Base-by-base conservation (phyloP, 176 grass and related monocot species). In the Oryza nivara region DNA sequence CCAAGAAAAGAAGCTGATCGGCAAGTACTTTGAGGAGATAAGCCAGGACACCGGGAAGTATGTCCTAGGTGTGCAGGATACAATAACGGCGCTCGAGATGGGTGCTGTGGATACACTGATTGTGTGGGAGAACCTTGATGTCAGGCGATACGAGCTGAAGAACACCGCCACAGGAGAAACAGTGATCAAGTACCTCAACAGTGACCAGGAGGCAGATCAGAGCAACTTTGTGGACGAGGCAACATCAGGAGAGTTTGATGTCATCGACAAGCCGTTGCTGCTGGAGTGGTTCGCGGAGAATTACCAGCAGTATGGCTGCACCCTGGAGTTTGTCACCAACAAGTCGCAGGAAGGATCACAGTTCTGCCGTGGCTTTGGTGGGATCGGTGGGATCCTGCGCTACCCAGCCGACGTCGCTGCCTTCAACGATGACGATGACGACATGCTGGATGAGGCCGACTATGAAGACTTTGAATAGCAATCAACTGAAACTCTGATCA, bases 21-120 rank as follows among this genome's bases (percentile, higher is more conserved):
- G 91, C 23, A 90, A 85, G 80, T 92, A 87, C 84, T 92, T 92
- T 8, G 91, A 92, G 81, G 88, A 92, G 85, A 92, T 92, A 45
- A 90, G 91, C 72, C 84, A 85, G 20, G 88, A 92, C 77, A 92
- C 91, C 0, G 84, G 84, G 35, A 92, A 92, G 67, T 92, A 92
- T 74, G 87, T 87, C 8, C 75, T 92, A 15, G 84, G 91, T 26
- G 88, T 87, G 80, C 28, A 90, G 2, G 87, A 92, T 68, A 92
- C 84, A n/a, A 81, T 92, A 38, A 65, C 85, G 64, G 91, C 91
- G 16, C 81, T 92, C 0, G 88, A 92, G 73, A 69, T 90, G 88
- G 91, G 88, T 35, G 91, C 91, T 0, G 91, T 92, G 1, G 81
- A 92, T 0, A 92, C 81, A 0, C 82, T 90, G 68, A 87, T 92